These are phyloP conservation scores for Madurella mycetomatis DNA, from an alignment of 2,329 filamentous ascomycete species.

Conservation along the genomic window DNA sequence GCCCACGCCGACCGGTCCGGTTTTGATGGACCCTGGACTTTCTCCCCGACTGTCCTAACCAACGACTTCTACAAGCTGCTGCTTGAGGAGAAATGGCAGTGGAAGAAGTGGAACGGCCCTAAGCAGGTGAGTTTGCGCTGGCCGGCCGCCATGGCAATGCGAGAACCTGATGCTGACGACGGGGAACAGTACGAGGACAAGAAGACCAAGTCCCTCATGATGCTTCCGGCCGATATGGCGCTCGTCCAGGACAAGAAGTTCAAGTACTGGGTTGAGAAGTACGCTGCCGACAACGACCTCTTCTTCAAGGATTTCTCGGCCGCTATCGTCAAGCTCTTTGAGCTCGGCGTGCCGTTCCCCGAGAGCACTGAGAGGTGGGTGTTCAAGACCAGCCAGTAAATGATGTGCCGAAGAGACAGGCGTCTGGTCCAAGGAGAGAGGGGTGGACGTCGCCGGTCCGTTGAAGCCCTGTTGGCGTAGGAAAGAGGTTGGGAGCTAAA, in stretches of 20 bases:
- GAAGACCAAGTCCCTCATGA: conserved; percentile 85
- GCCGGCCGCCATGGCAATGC: neutral
- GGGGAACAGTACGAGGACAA: conserved; percentile 72
- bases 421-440: neutral
- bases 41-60: conserved; percentile 83
- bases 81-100: conserved; percentile 86
- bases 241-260: conserved; percentile 86
- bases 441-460: neutral
- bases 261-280: conserved; percentile 73
- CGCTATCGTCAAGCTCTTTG: conserved; percentile 77
- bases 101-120: conserved; percentile 87
- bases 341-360: conserved; percentile 87
- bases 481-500: neutral
- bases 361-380: conserved; percentile 56
- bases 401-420: neutral
- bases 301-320: conserved; percentile 94
- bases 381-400: conserved; percentile 55
- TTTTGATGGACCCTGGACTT: conserved; percentile 86
- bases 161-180: conserved; percentile 2
- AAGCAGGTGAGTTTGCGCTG: conserved; percentile 50
- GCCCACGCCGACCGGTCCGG: conserved; percentile 84
- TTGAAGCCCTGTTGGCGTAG: neutral
- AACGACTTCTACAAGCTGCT: conserved; percentile 94
- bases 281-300: conserved; percentile 81
- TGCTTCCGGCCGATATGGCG: conserved; percentile 89